Evolutionary conservation across 805 yeast genomes (phyloP).

Genomic region (Naumovozyma castellii): DNA sequence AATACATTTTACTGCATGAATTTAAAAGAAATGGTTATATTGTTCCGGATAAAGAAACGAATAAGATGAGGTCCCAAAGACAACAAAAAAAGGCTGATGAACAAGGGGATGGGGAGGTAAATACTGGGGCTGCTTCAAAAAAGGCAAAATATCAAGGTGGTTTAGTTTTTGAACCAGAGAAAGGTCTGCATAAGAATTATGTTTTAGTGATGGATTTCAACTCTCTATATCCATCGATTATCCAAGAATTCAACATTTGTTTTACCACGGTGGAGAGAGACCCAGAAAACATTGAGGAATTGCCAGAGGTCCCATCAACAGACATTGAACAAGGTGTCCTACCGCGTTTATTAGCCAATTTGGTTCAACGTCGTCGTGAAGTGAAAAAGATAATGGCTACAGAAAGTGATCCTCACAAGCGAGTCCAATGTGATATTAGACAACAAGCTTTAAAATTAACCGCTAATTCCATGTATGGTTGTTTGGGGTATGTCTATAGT

Average conservation of each 20-base stretch:
- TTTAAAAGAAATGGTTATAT: conserved; percentile 70
- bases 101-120: conserved; percentile 29
- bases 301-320: conserved; percentile 60
- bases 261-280: conserved; percentile 86
- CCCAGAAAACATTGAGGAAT: conserved; percentile 42
- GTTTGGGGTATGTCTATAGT: conserved; percentile 85
- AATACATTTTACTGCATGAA: conserved; percentile 85
- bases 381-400: conserved; percentile 80
- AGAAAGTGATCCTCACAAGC: conserved; percentile 54
- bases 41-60: conserved; percentile 74
- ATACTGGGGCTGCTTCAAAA: conserved; percentile 40
- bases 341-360: conserved; percentile 70
- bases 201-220: conserved; percentile 96
- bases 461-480: conserved; percentile 99
- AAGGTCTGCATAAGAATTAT: conserved; percentile 83
- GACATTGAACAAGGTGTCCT: conserved; percentile 66
- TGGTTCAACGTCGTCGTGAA: conserved; percentile 86
- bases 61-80: conserved; percentile 30
- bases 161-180: conserved; percentile 91
- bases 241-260: conserved; percentile 94
- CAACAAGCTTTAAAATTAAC: conserved; percentile 94
- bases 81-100: conserved; percentile 21
- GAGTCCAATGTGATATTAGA: conserved; percentile 83
- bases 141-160: conserved; percentile 86
- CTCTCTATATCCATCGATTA: conserved; percentile 91